Conservation (phyloP, 2,329 filamentous ascomycete species). For the Trichoderma aggressivum region DNA sequence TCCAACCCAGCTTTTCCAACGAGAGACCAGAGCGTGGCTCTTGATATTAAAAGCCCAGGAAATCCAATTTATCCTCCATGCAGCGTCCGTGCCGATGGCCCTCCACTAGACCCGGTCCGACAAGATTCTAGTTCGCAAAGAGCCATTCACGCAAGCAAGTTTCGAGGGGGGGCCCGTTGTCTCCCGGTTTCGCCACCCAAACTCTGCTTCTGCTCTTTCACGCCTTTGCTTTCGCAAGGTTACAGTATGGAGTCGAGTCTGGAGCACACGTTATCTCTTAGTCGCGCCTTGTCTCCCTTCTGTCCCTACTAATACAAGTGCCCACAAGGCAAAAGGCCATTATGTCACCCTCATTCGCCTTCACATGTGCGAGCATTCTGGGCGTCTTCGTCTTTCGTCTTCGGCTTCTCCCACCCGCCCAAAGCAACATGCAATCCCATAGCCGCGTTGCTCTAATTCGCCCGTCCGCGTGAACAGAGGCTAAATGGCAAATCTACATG, state of each 20-base stretch:
- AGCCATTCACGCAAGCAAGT: not conserved
- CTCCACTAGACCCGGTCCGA: not conserved
- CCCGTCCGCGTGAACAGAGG: not conserved
- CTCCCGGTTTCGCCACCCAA: not conserved
- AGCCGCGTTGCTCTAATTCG: not conserved
- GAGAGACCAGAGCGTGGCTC: slow-evolving; percentile 13
- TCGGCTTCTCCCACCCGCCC: not conserved
- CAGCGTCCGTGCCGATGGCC: not conserved
- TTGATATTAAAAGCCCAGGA: not conserved
- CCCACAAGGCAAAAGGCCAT: not conserved
- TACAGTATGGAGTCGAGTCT: not conserved
- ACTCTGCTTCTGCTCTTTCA: not conserved
- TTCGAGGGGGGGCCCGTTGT: not conserved
- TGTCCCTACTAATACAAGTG: not conserved
- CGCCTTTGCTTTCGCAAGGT: not conserved
- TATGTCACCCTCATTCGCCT: not conserved
- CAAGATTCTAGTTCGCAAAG: not conserved
- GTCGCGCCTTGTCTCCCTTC: not conserved
- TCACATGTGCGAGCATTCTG: not conserved
- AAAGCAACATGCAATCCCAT: slow-evolving; percentile 9
- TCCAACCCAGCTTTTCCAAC: slow-evolving; percentile 6
- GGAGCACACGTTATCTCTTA: not conserved
- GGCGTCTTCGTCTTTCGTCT: not conserved
- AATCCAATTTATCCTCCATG: slow-evolving; percentile 12
- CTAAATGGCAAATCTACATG: not conserved